phyloP scores from a whole-genome alignment of 805 yeast genomes.

The Kurtzmaniella fragi region DNA sequence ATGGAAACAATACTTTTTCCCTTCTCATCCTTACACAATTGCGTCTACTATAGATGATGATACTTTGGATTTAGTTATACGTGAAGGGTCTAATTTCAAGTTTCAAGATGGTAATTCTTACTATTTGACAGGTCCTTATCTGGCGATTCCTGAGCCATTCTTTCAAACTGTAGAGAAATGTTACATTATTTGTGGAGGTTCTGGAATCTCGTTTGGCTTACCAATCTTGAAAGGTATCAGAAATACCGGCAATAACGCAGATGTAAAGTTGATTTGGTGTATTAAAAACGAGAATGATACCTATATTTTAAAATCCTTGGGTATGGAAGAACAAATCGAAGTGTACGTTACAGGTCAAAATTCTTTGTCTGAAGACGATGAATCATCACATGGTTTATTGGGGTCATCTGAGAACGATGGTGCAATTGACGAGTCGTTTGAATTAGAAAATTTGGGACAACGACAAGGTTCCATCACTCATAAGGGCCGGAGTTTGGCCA shows the following conservation, averaged over 20 bases:
- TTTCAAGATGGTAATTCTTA: conserved; percentile 9
- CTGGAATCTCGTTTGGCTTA: conserved; percentile 63
- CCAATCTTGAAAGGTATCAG: conserved; percentile 44
- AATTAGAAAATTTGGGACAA: background rate
- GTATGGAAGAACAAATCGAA: conserved; percentile 24
- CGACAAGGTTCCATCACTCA: conserved; percentile 5
- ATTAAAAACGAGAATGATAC: conserved; percentile 42
- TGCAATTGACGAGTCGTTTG: background rate
- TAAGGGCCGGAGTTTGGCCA: conserved; percentile 8
- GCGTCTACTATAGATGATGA: conserved; percentile 40
- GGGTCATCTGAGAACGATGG: background rate
- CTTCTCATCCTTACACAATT: conserved; percentile 68
- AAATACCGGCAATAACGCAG: conserved; percentile 12
- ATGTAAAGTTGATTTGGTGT: conserved; percentile 51
- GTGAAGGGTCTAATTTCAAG: conserved; percentile 26
- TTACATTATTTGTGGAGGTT: conserved; percentile 62
- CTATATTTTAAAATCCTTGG: conserved; percentile 38
- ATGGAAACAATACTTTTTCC: conserved; percentile 35
- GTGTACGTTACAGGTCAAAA: conserved; percentile 33
- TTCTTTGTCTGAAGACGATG: background rate
- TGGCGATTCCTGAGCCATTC: conserved; percentile 41
- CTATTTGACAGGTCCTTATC: conserved; percentile 27
- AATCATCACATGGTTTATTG: background rate
- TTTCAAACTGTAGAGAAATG: conserved; percentile 47
- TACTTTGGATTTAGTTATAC: conserved; percentile 40